Conservation (phyloP, 1,139 yeast genomes). For the Eremothecium sinecaudum region DNA sequence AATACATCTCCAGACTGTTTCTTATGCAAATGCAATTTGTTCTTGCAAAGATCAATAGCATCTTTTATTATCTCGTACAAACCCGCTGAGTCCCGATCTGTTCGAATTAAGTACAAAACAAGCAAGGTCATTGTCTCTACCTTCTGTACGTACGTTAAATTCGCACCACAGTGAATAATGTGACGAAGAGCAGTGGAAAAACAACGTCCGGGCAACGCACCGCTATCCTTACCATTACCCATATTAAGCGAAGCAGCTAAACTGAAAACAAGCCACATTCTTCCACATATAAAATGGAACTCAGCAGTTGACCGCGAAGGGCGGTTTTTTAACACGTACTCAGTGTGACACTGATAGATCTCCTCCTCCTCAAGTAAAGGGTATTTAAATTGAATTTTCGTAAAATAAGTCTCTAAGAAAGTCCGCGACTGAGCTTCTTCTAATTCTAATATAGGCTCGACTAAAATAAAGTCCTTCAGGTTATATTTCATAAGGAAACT, state of each 20-base stretch:
- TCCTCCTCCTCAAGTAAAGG: constrained; percentile 42
- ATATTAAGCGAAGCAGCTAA: constrained; percentile 41
- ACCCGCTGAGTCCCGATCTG: constrained; percentile 47
- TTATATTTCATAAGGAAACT: constrained; percentile 38
- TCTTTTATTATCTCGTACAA: constrained; percentile 44
- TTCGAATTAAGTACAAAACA: constrained; percentile 44
- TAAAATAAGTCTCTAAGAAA: constrained; percentile 40
- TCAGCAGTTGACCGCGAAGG: constrained; percentile 31
- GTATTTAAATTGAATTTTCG: constrained; percentile 43
- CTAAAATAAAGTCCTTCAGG: constrained; percentile 34
- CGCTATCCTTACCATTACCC: constrained; percentile 43
- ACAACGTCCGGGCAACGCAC: constrained; percentile 42
- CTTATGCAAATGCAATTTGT: constrained; percentile 33
- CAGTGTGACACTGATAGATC: constrained; percentile 38
- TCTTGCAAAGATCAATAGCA: constrained; percentile 37
- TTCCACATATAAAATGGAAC: constrained; percentile 42
- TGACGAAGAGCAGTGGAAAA: constrained; percentile 49
- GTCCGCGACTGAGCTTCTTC: constrained; percentile 39
- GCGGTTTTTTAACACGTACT: constrained; percentile 33
- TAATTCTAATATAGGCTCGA: constrained; percentile 41
- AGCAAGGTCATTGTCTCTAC: constrained; percentile 42
- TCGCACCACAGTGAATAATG: constrained; percentile 36
- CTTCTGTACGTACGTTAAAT: constrained; percentile 36
- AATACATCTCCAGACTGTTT: constrained; percentile 28
- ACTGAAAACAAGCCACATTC: constrained; percentile 43